Percentiles rank a stretch among this genome's conserved stretches.
Conservation (phyloP, 1,284 basidiomycete genomes). For the Ustilago xerochloae region DNA sequence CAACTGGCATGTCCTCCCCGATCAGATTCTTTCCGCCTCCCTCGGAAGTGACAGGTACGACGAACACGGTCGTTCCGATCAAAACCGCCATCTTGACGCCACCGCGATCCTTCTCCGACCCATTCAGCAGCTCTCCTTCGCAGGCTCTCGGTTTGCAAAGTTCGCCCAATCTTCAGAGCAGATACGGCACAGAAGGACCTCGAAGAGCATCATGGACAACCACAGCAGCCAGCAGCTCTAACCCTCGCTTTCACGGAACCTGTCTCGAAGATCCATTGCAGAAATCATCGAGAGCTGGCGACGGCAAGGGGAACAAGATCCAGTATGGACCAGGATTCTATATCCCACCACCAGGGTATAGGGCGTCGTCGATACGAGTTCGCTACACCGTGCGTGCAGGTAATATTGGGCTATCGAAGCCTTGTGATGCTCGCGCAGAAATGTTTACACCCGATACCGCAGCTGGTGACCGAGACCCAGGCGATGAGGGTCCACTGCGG, state of each 20-base stretch:
- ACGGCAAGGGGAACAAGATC: background rate
- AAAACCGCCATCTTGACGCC: background rate
- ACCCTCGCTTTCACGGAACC: no score
- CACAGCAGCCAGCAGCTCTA: background rate
- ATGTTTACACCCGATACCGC: no score
- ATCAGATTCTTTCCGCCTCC: background rate
- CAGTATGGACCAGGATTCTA: slow-evolving; percentile 32
- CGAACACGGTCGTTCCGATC: background rate
- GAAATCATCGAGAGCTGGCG: background rate
- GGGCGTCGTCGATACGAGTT: background rate
- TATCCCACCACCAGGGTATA: slow-evolving; percentile 34
- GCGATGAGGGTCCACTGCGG: no score
- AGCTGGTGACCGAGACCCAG: no score
- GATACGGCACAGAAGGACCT: background rate
- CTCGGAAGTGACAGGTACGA: background rate
- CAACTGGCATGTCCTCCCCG: no score
- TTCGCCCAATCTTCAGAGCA: background rate
- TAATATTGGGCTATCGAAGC: background rate
- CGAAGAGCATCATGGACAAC: slow-evolving; percentile 2
- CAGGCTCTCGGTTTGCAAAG: background rate
- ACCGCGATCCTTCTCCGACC: background rate
- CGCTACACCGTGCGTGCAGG: background rate
- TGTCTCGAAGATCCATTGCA: background rate
- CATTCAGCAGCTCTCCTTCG: background rate
- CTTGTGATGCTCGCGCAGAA: no score